A percentile compares a stretch with the other conserved stretches of the same genome.
These are phyloP conservation scores for Heterobasidion irregulare DNA, from an alignment of 1,284 basidiomycete species.

Conservation along the genomic window DNA sequence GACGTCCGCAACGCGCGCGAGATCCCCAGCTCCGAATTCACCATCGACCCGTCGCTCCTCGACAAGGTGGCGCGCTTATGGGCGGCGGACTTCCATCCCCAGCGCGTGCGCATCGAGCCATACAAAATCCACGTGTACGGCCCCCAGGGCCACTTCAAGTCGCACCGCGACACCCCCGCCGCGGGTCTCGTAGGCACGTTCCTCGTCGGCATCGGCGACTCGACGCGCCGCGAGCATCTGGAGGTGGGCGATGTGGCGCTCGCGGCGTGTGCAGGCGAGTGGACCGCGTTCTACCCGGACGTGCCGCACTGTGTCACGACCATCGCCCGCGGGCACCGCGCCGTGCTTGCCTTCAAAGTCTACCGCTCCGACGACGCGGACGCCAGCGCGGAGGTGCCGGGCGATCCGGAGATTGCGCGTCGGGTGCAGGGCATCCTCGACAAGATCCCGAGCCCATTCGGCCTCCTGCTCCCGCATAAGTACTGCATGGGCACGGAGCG, in stretches of 20 bases:
- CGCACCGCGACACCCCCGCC: conserved; percentile 22
- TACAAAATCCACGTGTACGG: conserved; percentile 26
- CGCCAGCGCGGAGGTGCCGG: not conserved
- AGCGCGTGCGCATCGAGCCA: conserved; percentile 17
- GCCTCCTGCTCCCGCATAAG: conserved; percentile 18
- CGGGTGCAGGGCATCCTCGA: conserved; percentile 8
- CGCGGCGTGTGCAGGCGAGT: conserved; percentile 12
- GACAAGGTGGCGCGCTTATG: conserved; percentile 12
- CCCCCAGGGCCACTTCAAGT: conserved; percentile 18
- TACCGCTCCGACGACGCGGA: conserved; percentile 13
- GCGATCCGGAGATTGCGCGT: not conserved
- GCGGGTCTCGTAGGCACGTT: conserved; percentile 21
- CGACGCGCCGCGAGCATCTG: conserved; percentile 6
- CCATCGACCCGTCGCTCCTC: conserved; percentile 15
- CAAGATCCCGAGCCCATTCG: conserved; percentile 16
- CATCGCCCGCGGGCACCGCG: conserved; percentile 16
- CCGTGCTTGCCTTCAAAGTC: conserved; percentile 24
- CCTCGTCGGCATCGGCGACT: conserved; percentile 19
- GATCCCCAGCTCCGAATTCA: conserved; percentile 18
- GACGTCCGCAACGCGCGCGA: conserved; percentile 20
- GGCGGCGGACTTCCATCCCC: conserved; percentile 15
- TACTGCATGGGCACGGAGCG: conserved; percentile 18
- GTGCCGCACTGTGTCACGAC: conserved; percentile 21
- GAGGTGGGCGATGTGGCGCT: conserved; percentile 7
- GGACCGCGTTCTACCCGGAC: conserved; percentile 31